A percentile compares a stretch with the other conserved stretches of the same genome.
These are phyloP conservation scores for Adenanthera pavonina DNA, from an alignment of 306 rosid species.

Conservation along the genomic window DNA sequence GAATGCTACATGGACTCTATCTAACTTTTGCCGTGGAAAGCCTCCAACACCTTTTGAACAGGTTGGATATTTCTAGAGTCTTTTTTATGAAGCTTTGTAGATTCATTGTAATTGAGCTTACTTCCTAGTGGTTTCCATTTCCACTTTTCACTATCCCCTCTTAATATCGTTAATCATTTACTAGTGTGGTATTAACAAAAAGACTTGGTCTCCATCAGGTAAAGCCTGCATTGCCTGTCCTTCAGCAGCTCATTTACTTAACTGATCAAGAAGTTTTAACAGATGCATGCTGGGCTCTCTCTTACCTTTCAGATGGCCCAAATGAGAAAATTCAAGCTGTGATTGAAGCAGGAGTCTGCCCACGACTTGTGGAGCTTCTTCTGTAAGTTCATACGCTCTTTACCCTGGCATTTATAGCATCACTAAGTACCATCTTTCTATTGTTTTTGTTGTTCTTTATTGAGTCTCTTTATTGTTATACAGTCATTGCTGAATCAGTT, in stretches of 20 bases:
- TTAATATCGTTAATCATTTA: not conserved
- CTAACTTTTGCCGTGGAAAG: slow-evolving; percentile 68
- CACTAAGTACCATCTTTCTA: not conserved
- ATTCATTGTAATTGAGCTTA: not conserved
- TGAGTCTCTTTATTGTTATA: not conserved
- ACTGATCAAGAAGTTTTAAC: slow-evolving; percentile 68
- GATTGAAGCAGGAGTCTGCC: slow-evolving; percentile 68
- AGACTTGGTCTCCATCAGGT: slow-evolving; percentile 53
- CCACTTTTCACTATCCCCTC: not conserved
- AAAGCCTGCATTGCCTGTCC: slow-evolving; percentile 64
- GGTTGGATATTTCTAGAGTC: slow-evolving; percentile 39
- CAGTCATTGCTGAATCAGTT: slow-evolving; percentile 15
- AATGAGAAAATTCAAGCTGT: slow-evolving; percentile 66
- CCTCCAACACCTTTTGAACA: slow-evolving; percentile 68
- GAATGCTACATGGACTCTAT: slow-evolving; percentile 71
- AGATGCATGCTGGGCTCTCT: slow-evolving; percentile 75
- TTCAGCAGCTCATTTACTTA: slow-evolving; percentile 53
- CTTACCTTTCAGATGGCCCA: slow-evolving; percentile 68
- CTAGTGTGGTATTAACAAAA: not conserved
- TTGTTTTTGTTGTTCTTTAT: not conserved
- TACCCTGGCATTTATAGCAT: not conserved
- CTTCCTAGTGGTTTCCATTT: slow-evolving; percentile 5
- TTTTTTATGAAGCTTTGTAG: not conserved
- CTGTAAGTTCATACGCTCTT: slow-evolving; percentile 46
- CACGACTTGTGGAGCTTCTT: slow-evolving; percentile 63